These are phyloP conservation scores for Mucor ambiguus DNA, from an alignment of 371 early-diverging fungal genomes.

Conservation along the genomic window DNA sequence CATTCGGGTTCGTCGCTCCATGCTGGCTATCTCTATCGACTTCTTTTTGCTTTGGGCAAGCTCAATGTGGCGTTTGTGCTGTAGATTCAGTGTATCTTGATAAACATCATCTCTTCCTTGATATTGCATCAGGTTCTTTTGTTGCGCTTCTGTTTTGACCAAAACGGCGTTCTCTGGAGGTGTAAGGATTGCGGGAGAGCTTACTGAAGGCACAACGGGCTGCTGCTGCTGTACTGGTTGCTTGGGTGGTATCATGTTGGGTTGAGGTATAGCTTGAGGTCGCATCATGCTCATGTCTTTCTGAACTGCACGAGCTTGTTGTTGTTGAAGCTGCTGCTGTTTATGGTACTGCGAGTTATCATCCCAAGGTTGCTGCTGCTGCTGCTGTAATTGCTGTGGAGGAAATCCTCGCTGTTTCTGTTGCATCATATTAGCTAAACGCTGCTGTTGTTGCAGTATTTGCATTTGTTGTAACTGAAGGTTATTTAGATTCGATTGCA, in stretches of 20 bases:
- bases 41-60: slow-evolving; percentile 48
- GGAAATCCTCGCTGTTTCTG: slow-evolving; percentile 10
- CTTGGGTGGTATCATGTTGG: slow-evolving; percentile 26
- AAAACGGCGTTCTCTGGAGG: slow-evolving; percentile 19
- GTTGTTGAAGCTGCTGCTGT: slow-evolving; percentile 3
- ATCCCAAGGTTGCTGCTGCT: slow-evolving; percentile 3
- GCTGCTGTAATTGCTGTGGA: slow-evolving; percentile 1
- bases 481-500: slow-evolving; percentile 18
- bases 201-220: slow-evolving; percentile 28
- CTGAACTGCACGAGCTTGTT: not conserved
- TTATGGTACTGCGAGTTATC: not conserved
- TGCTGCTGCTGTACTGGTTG: slow-evolving; percentile 28
- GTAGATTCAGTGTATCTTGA: slow-evolving; percentile 42
- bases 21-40: slow-evolving; percentile 34
- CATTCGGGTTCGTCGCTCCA: slow-evolving; percentile 35
- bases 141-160: slow-evolving; percentile 18
- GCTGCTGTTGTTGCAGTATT: slow-evolving; percentile 18
- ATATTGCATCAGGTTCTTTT: slow-evolving; percentile 30
- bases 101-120: slow-evolving; percentile 38
- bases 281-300: slow-evolving; percentile 8
- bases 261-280: slow-evolving; percentile 3
- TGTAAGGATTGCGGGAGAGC: slow-evolving; percentile 23
- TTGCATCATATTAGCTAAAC: slow-evolving; percentile 18
- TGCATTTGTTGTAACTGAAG: slow-evolving; percentile 19
- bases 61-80: slow-evolving; percentile 48